Conservation (phyloP, 2,329 filamentous ascomycete genomes). For the Chaetomium sp. region DNA sequence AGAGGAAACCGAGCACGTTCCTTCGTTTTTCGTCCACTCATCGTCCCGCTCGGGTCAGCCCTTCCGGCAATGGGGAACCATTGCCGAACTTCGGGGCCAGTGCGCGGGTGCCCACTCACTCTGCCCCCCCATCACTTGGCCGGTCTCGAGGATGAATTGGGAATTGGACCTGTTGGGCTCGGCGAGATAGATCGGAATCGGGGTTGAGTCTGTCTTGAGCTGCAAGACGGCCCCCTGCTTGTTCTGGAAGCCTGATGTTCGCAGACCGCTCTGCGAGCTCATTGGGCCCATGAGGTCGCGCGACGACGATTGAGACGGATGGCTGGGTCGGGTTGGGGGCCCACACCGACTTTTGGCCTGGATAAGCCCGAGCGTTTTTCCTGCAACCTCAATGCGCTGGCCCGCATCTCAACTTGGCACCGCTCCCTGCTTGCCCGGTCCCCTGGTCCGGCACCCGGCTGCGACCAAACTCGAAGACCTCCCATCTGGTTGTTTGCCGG, state of each 20-base stretch:
- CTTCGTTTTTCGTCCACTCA: conserved; percentile 23
- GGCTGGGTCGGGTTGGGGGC: conserved; percentile 21
- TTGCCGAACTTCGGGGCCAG: conserved; percentile 5
- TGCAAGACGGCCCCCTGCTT: not conserved
- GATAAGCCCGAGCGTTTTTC: conserved; percentile 26
- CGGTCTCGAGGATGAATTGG: not conserved
- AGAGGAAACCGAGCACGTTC: conserved; percentile 22
- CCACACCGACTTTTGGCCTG: conserved; percentile 37
- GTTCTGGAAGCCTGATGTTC: conserved; percentile 17
- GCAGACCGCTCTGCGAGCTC: conserved; percentile 14
- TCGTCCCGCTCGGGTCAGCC: conserved; percentile 20
- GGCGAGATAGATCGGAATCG: not conserved
- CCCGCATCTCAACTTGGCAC: conserved; percentile 24
- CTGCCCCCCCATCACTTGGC: not conserved
- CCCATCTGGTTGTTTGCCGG: conserved; percentile 25
- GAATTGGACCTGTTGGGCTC: not conserved
- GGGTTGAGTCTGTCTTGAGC: not conserved
- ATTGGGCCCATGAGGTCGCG: conserved; percentile 13
- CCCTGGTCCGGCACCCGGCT: conserved; percentile 26
- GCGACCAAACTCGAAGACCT: conserved; percentile 17
- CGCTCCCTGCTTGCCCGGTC: conserved; percentile 25
- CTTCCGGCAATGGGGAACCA: conserved; percentile 13
- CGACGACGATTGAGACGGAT: conserved; percentile 19
- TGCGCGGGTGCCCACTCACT: not conserved
- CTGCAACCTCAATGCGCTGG: conserved; percentile 12